phyloP scores from a whole-genome alignment of 2,329 filamentous ascomycete species.

The Didymella pinodella region DNA sequence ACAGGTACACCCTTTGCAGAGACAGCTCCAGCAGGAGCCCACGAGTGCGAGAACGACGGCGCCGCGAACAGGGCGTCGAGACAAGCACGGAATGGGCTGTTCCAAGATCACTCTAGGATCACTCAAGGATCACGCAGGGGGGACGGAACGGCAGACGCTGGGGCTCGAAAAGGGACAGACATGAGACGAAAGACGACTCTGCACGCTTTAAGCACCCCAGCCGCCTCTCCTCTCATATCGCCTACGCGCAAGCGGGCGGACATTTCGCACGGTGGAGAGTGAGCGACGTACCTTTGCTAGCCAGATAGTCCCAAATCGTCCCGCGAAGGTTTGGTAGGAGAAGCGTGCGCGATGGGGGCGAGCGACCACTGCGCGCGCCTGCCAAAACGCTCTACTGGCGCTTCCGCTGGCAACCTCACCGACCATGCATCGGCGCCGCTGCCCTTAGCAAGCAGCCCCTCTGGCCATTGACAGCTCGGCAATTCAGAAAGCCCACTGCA shows the following conservation, averaged over 20 bases:
- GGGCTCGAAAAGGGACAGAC: constrained; percentile 32
- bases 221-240: constrained; percentile 37
- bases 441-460: background rate
- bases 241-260: constrained; percentile 23
- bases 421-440: constrained; percentile 21
- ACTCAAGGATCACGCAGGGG: constrained; percentile 36
- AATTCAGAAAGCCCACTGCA: constrained; percentile 20
- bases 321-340: constrained; percentile 24
- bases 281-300: constrained; percentile 16
- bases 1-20: constrained; percentile 7
- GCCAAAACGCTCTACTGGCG: constrained; percentile 40
- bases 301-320: constrained; percentile 28
- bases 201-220: constrained; percentile 38
- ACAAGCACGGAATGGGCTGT: constrained; percentile 36
- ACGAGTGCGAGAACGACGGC: constrained; percentile 15
- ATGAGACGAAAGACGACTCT: constrained; percentile 42
- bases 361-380: constrained; percentile 27
- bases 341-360: constrained; percentile 22
- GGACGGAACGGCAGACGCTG: constrained; percentile 31
- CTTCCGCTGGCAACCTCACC: constrained; percentile 23
- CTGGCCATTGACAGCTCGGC: constrained; percentile 24
- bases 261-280: constrained; percentile 19
- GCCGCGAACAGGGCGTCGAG: constrained; percentile 27
- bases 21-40: constrained; percentile 1
- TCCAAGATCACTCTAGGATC: constrained; percentile 36